phyloP scores from a whole-genome alignment of 768 basidiomycete species.

The Russula lepida region DNA sequence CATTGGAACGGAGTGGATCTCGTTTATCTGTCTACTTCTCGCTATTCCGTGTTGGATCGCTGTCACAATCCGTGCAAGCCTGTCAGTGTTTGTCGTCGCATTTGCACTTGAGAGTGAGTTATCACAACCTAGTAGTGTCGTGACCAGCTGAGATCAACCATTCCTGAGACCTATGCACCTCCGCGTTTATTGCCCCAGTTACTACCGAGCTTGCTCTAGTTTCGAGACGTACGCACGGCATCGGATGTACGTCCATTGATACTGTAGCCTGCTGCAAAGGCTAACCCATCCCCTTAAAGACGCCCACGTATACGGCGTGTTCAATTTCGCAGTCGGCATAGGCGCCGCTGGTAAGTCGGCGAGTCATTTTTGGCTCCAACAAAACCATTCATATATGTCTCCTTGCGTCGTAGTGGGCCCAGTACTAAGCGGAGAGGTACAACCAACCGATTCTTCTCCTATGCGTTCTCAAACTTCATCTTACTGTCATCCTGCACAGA shows the following conservation, averaged over 20 bases:
- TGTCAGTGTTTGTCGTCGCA: slow-evolving; percentile 43
- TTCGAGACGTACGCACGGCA: slow-evolving; percentile 45
- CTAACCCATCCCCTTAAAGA: slow-evolving; percentile 32
- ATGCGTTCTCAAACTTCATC: background rate
- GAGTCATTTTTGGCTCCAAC: slow-evolving; percentile 21
- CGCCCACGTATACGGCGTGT: slow-evolving; percentile 66
- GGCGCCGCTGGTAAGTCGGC: slow-evolving; percentile 43
- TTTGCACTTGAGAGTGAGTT: slow-evolving; percentile 48
- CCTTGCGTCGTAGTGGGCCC: slow-evolving; percentile 48
- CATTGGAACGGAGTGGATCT: slow-evolving; percentile 48
- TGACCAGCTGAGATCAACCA: background rate
- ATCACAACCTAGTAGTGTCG: background rate
- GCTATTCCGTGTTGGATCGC: slow-evolving; percentile 58
- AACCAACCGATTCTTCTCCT: slow-evolving; percentile 20
- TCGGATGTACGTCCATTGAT: slow-evolving; percentile 50
- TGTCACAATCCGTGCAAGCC: slow-evolving; percentile 37
- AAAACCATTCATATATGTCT: background rate
- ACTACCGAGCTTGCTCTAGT: slow-evolving; percentile 61
- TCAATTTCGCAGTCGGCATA: slow-evolving; percentile 62
- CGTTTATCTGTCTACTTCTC: slow-evolving; percentile 38
- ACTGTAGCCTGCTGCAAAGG: background rate
- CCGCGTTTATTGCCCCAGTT: slow-evolving; percentile 51
- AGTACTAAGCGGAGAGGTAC: slow-evolving; percentile 57
- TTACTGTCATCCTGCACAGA: slow-evolving; percentile 29
- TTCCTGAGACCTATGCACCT: slow-evolving; percentile 50